Evolutionary conservation across 176 grass and related monocot species (phyloP).

Genomic region (Rhynchospora breviuscula): DNA sequence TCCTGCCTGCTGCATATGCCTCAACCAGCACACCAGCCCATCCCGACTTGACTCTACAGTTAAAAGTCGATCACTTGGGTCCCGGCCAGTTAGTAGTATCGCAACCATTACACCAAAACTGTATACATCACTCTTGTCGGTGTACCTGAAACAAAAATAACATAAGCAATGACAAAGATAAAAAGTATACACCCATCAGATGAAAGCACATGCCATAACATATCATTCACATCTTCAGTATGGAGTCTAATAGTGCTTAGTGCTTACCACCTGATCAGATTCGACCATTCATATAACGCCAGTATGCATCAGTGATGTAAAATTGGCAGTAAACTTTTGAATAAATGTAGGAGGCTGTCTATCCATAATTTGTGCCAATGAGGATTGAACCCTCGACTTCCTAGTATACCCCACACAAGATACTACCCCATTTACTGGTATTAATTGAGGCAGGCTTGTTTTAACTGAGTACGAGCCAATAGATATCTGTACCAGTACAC

Average conservation of each 20-base stretch:
- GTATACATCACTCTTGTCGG: conserved; percentile 94
- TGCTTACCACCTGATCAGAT: neutral
- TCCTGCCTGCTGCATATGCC: conserved; percentile 65
- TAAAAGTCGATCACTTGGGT: conserved; percentile 69
- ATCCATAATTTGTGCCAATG: neutral
- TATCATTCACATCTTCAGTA: neutral
- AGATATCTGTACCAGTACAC: neutral
- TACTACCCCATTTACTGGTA: neutral
- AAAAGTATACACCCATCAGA: neutral
- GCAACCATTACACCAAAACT: conserved; percentile 81
- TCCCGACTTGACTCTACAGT: conserved; percentile 44
- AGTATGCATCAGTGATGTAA: neutral
- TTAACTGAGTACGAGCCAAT: neutral
- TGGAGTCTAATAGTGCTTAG: neutral
- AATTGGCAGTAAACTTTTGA: neutral
- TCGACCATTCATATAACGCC: neutral
- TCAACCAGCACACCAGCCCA: conserved; percentile 56
- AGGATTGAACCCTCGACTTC: neutral
- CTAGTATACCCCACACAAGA: neutral
- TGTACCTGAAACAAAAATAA: conserved; percentile 50
- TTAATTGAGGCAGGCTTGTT: neutral
- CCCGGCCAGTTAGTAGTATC: conserved; percentile 64
- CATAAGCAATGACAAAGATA: neutral
- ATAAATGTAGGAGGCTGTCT: neutral
- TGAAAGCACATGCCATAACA: neutral